Conservation (phyloP, 2,329 filamentous ascomycete species). For the Epichloe gansuensis region DNA sequence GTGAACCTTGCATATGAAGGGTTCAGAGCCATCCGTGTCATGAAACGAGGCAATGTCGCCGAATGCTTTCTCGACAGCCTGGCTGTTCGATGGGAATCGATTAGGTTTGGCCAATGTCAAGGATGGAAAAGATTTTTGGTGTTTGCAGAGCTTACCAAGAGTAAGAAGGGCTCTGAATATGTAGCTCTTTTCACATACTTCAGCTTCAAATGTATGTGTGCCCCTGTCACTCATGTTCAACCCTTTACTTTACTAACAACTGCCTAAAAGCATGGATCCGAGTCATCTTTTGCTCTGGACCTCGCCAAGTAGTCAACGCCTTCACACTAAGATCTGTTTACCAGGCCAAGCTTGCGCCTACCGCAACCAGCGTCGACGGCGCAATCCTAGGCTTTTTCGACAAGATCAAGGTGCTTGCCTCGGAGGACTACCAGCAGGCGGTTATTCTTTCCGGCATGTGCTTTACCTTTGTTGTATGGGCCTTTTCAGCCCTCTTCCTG, state of each 20-base stretch:
- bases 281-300: conserved; percentile 80
- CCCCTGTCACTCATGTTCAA: background rate
- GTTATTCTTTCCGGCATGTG: conserved; percentile 82
- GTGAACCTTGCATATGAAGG: conserved; percentile 71
- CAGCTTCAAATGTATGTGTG: conserved; percentile 46
- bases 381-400: conserved; percentile 66
- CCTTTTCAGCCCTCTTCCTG: conserved; percentile 65
- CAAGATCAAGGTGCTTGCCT: conserved; percentile 64
- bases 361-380: conserved; percentile 41
- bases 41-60: conserved; percentile 73
- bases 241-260: background rate
- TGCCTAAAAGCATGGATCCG: conserved; percentile 61
- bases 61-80: conserved; percentile 85
- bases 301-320: conserved; percentile 82
- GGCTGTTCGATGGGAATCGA: conserved; percentile 73
- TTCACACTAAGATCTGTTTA: conserved; percentile 81
- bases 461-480: conserved; percentile 84
- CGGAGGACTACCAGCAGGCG: conserved; percentile 64
- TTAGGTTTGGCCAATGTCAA: conserved; percentile 59
- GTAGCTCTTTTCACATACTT: conserved; percentile 88
- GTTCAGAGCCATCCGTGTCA: conserved; percentile 66
- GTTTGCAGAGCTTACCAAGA: conserved; percentile 81
- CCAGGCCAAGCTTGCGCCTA: conserved; percentile 54
- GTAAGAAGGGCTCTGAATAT: conserved; percentile 82
- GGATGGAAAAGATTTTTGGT: conserved; percentile 89